Base-by-base conservation (phyloP, 495 filamentous ascomycete species). In the Penicillium parvum region DNA sequence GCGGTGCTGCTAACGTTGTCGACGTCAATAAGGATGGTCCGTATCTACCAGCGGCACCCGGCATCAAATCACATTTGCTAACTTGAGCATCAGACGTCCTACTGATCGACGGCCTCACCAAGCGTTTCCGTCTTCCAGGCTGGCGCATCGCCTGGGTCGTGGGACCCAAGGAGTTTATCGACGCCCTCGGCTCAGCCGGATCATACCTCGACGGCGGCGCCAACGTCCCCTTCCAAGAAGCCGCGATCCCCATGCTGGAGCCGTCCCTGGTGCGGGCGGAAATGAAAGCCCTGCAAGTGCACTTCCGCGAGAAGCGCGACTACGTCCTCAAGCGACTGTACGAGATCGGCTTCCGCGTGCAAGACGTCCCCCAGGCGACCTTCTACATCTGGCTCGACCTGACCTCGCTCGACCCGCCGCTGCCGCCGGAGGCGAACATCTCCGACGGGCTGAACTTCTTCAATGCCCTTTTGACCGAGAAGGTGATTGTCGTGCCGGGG, bases 71-170 rank as follows among this genome's bases (percentile, higher is more conserved):
- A 2, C 7, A 29, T 3, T 17, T 20, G 23, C 22, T 44, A 30
- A 44, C 23, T 19, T 4, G 3, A 21, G 5, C 22, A 32, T n/a
- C 40, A 72, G 75, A 94, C 51, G 90, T 97, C 6, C 80, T 97
- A 29, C 83, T 97, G 54, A 90, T 97, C 40, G 91, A 97, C 63
- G 91, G 91, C 29, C 79, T 97, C 12, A 97, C 91, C 43, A 97
- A 97, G 76, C 85, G 89, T 38, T 97, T 97, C 79, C 83, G 91
- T 49, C 80, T 97, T 2, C 91, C 91, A 3, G 91, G 91, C 41
- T 97, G 91, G 90, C 86, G 91, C 49, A 89, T 97, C 34, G 90
- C 90, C 7, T 96, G 91, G 91, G 85, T 97, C 47, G 64, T 97
- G 35, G 91, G 91, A 2, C 91, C 91, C 35, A 96, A 96, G 71